Percentiles rank a stretch among this genome's conserved stretches.
These are phyloP conservation scores for Fusarium globosum DNA, from an alignment of 2,329 filamentous ascomycete genomes.

Conservation along the genomic window DNA sequence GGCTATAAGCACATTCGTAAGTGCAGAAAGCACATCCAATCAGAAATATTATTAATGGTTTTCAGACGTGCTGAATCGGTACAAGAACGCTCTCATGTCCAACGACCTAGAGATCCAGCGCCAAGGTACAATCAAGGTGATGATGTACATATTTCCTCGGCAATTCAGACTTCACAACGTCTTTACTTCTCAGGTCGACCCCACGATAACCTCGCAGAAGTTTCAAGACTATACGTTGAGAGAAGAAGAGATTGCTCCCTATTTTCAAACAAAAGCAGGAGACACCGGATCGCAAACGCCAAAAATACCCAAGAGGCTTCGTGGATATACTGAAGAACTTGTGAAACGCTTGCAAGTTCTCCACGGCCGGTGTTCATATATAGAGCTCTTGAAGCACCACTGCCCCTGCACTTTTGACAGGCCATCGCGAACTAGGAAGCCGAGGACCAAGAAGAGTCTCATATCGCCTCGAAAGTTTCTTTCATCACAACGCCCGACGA, in stretches of 20 bases:
- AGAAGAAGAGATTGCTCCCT: conserved; percentile 78
- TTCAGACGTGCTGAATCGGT: conserved; percentile 84
- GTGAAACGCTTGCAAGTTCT: conserved; percentile 75
- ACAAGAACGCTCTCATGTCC: conserved; percentile 45
- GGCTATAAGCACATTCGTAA: conserved; percentile 85
- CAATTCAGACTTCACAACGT: conserved; percentile 93
- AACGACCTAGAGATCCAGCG: conserved; percentile 26
- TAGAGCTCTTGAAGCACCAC: conserved; percentile 81
- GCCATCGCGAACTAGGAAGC: conserved; percentile 1
- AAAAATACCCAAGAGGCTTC: conserved; percentile 73
- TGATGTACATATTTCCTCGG: conserved; percentile 94
- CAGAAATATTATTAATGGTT: conserved; percentile 25
- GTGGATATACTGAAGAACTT: conserved; percentile 69
- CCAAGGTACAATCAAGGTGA: conserved; percentile 73
- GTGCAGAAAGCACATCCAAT: conserved; percentile 47
- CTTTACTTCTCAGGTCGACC: conserved; percentile 79
- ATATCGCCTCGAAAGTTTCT: conserved; percentile 6
- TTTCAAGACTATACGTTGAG: conserved; percentile 88
- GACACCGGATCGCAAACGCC: conserved; percentile 23
- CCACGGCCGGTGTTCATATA: conserved; percentile 82
- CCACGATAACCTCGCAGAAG: conserved; percentile 73
- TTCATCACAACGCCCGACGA: neutral
- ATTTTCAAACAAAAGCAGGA: conserved; percentile 30
- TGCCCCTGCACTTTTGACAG: conserved; percentile 67
- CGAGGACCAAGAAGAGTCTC: conserved; percentile 4